Percentiles rank a stretch among this genome's conserved stretches.
Conservation (phyloP, 2,329 filamentous ascomycete species). For the Macrophomina phaseolina region DNA sequence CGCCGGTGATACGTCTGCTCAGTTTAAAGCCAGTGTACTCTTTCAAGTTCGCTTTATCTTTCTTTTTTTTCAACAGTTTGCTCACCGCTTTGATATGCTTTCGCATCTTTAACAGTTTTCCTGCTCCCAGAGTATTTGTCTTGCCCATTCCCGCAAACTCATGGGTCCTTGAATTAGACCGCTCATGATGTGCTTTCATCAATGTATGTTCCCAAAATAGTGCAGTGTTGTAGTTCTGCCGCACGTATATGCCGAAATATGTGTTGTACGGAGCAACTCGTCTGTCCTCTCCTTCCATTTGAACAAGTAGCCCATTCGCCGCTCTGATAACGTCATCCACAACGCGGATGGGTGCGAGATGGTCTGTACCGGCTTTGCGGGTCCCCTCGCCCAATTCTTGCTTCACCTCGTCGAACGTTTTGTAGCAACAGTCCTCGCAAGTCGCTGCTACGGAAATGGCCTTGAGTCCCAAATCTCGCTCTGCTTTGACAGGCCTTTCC, state of each 20-base stretch:
- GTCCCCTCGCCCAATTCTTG: not conserved
- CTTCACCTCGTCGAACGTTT: not conserved
- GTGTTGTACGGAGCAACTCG: not conserved
- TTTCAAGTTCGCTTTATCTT: not conserved
- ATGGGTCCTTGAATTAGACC: not conserved
- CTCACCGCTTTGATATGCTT: conserved; percentile 1
- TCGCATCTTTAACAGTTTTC: not conserved
- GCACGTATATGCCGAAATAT: not conserved
- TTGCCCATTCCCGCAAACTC: conserved; percentile 1
- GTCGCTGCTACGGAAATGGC: conserved; percentile 18
- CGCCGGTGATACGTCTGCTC: not conserved
- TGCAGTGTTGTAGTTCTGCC: not conserved
- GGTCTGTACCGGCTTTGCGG: not conserved
- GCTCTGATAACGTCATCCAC: not conserved
- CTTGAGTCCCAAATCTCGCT: conserved; percentile 7
- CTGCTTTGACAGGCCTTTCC: not conserved
- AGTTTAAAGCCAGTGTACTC: not conserved
- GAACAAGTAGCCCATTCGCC: not conserved
- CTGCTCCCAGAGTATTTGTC: not conserved
- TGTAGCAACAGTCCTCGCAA: not conserved
- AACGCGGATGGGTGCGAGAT: not conserved
- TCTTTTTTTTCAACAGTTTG: not conserved
- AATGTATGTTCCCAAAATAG: not conserved
- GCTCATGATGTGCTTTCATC: not conserved
- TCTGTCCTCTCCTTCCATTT: not conserved